A percentile compares a stretch with the other conserved stretches of the same genome.
phyloP scores from a whole-genome alignment of 2,329 filamentous ascomycete species.

The Pseudogymnoascus sp. region DNA sequence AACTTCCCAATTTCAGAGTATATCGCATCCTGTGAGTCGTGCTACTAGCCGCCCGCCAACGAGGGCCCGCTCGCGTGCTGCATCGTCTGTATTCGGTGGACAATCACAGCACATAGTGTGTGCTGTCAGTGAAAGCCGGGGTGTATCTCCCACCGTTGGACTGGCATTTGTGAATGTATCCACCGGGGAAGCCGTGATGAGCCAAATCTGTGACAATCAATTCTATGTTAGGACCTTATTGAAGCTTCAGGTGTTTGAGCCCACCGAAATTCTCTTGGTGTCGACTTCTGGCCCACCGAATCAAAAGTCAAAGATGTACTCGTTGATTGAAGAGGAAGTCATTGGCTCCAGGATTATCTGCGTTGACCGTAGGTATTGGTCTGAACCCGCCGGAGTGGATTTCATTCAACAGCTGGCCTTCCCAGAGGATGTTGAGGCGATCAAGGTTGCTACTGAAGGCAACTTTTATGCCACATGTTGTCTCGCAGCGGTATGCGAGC shows the following conservation, averaged over 20 bases:
- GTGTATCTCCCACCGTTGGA: conserved; percentile 74
- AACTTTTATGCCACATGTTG: conserved; percentile 82
- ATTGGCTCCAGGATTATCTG: conserved; percentile 52
- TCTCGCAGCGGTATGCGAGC: conserved; percentile 64
- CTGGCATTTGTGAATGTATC: conserved; percentile 81
- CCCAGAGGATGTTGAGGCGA: conserved; percentile 66
- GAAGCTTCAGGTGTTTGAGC: conserved; percentile 74
- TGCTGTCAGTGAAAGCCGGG: conserved; percentile 80
- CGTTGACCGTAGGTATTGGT: conserved; percentile 75
- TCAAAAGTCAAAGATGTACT: conserved; percentile 63
- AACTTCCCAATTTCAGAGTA: conserved; percentile 22
- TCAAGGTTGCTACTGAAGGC: conserved; percentile 71
- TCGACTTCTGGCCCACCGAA: conserved; percentile 57
- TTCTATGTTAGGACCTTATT: conserved; percentile 84
- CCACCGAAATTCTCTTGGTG: conserved; percentile 72
- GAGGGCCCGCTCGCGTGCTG: conserved; percentile 23
- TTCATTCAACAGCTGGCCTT: conserved; percentile 75
- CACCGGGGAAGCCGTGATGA: conserved; percentile 75
- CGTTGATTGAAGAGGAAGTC: conserved; percentile 65
- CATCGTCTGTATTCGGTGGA: conserved; percentile 32
- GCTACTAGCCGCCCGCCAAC: conserved; percentile 26
- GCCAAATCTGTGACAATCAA: conserved; percentile 87
- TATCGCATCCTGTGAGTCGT: conserved; percentile 21
- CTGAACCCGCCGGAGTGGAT: conserved; percentile 67
- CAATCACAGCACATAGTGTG: conserved; percentile 71